A percentile compares a stretch with the other conserved stretches of the same genome.
Evolutionary conservation across 2,329 filamentous ascomycete genomes (phyloP).

Genomic region (Emericellopsis atlantica): DNA sequence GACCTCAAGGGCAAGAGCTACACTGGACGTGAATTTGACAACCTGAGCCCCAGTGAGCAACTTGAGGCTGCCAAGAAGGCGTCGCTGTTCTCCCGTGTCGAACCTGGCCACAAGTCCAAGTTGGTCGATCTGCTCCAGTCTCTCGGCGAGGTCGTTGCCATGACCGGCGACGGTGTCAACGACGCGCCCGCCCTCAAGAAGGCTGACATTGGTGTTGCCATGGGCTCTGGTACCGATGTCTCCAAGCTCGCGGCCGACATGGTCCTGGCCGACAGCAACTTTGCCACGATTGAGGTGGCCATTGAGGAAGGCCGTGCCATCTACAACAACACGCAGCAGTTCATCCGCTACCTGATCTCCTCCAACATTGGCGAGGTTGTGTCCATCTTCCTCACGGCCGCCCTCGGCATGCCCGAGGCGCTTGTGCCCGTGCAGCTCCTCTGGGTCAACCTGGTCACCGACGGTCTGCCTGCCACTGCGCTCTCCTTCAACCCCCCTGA

Average conservation of each 20-base stretch:
- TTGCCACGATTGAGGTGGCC: constrained; percentile 90
- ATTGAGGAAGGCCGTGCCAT: constrained; percentile 96
- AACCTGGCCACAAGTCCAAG: constrained; percentile 94
- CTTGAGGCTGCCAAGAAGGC: constrained; percentile 73
- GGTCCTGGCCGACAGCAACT: constrained; percentile 98
- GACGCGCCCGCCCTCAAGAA: constrained; percentile 97
- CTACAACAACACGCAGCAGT: constrained; percentile 99
- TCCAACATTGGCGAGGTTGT: constrained; percentile 99
- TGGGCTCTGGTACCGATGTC: constrained; percentile 96
- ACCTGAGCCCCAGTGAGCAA: constrained; percentile 65
- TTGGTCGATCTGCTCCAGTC: constrained; percentile 93
- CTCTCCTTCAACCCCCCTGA: constrained; percentile 98
- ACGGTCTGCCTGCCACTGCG: constrained; percentile 90
- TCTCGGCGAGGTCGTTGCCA: constrained; percentile 87
- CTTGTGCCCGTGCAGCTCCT: constrained; percentile 93
- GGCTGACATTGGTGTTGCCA: constrained; percentile 95
- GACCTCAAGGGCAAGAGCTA: constrained; percentile 85
- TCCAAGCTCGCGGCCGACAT: constrained; percentile 95
- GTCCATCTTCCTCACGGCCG: constrained; percentile 95
- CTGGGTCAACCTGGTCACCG: constrained; percentile 97
- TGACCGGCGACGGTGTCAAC: constrained; percentile 98
- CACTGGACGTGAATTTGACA: constrained; percentile 90
- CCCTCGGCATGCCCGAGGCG: constrained; percentile 93
- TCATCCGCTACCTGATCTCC: constrained; percentile 97
- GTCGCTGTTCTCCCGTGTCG: constrained; percentile 89